Conservation (phyloP, 148 eudicot species). For the Vaccinium vitisidaea region DNA sequence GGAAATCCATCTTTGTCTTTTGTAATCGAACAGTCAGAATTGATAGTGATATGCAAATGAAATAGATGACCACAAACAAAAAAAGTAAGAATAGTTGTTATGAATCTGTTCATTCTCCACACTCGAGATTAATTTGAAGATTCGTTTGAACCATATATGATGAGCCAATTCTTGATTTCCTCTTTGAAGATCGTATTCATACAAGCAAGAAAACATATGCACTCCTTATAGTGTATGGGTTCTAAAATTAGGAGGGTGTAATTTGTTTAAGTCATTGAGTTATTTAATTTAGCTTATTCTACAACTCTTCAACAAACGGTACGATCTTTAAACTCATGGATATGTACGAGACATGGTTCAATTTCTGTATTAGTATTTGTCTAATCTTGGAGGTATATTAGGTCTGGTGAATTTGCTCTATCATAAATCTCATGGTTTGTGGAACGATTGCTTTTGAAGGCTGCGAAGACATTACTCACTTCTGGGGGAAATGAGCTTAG, state of each 20-base stretch:
- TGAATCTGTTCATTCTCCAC: background rate
- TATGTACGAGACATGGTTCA: background rate
- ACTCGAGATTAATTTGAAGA: background rate
- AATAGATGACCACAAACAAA: background rate
- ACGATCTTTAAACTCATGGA: background rate
- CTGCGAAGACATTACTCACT: conserved; percentile 41
- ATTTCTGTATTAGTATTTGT: background rate
- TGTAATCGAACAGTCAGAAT: background rate
- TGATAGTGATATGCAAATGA: background rate
- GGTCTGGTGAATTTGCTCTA: background rate
- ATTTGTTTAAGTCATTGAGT: background rate
- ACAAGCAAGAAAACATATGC: background rate
- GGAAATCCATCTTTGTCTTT: background rate
- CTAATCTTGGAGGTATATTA: background rate
- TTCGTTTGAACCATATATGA: background rate
- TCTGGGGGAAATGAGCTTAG: conserved; percentile 63
- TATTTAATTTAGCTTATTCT: background rate
- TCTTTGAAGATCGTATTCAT: background rate
- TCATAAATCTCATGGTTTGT: conserved; percentile 2
- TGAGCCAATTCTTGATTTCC: background rate
- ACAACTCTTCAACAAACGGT: background rate
- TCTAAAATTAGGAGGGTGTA: background rate
- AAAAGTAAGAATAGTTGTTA: background rate
- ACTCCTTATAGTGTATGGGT: background rate
- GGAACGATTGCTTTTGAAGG: conserved; percentile 35